Percentiles rank a stretch among this genome's conserved stretches.
These are phyloP conservation scores for Diaporthe nobilis DNA, from an alignment of 2,329 filamentous ascomycete species.

Conservation along the genomic window DNA sequence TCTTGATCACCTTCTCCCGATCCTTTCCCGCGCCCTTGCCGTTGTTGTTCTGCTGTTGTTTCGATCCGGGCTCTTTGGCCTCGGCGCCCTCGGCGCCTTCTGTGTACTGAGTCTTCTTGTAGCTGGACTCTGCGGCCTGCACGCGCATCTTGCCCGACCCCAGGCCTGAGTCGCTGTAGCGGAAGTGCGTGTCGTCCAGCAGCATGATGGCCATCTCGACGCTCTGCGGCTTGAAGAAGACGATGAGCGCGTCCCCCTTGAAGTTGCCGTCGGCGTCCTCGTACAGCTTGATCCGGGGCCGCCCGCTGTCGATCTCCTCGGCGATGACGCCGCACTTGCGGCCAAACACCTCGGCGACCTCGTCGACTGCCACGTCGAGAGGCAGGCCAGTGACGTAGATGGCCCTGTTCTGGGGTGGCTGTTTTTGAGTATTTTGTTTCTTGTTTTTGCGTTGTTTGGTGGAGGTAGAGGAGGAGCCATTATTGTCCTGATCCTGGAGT, in stretches of 20 bases:
- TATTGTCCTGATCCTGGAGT: conserved; percentile 49
- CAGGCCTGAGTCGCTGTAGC: conserved; percentile 69
- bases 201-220: conserved; percentile 87
- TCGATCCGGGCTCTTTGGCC: conserved; percentile 55
- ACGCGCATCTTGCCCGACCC: conserved; percentile 80
- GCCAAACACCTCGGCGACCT: conserved; percentile 87
- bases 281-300: conserved; percentile 94
- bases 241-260: conserved; percentile 93
- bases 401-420: conserved; percentile 81
- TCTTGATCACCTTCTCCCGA: conserved; percentile 90
- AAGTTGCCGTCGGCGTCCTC: conserved; percentile 84
- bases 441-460: conserved; percentile 50
- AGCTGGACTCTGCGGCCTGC: conserved; percentile 87
- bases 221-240: conserved; percentile 96
- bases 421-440: conserved; percentile 56
- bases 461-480: conserved; percentile 42
- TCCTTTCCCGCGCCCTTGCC: conserved; percentile 69
- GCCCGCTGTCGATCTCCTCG: conserved; percentile 91
- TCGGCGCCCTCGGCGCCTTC: conserved; percentile 53
- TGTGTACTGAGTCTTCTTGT: conserved; percentile 87
- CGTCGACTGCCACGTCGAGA: conserved; percentile 80
- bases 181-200: conserved; percentile 86
- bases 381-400: conserved; percentile 94
- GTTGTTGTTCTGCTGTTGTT: conserved; percentile 37
- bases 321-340: conserved; percentile 90